Base-by-base conservation (phyloP, 2,329 filamentous ascomycete genomes). In the Venturia nashicola region DNA sequence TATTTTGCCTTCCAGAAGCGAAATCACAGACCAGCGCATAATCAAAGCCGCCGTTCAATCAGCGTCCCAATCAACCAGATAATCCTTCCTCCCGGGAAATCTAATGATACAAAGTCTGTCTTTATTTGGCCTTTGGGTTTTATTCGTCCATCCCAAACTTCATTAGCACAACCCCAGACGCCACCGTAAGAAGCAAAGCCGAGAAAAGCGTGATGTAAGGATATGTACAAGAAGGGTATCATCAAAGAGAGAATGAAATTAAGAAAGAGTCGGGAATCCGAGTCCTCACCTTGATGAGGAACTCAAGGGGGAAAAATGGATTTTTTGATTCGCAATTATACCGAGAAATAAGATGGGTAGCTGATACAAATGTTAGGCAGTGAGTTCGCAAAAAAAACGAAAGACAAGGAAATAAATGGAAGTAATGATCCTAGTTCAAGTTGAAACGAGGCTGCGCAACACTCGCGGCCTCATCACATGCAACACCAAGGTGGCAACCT, bases 191-290 rank as follows among this genome's bases (percentile, higher is more conserved):
- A 12, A 57, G n/a, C 7, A 36, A 3, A n/a, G 48, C 18, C 43
- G 27, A n/a, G 5, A n/a, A 57, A 51, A 51, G 20, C 3, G 27
- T 42, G 27, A 32, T 16, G 7, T 2, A 32, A n/a, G 46, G 23
- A 57, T 57, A 57, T 57, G 5, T 57, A 57, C 51, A 57, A 57
- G 51, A 57, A 57, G 51, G 51, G 27, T 36, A 57, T 57, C 51
- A 27, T 36, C 5, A 57, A 57, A 12, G 46, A 51, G 20, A 51
- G 46, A 51, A 20, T 7, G 12, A 51, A 51, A 20, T 12, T 9
- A 46, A 11, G n/a, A 34, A 57, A 48, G 51, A 36, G 27, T 36
- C 16, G 51, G 36, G 27, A 23, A 18, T 5, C 27, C 23, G 32
- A 36, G 9, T n/a, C 51, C 14, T 5, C 32, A 57, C 2, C 16